phyloP scores from a whole-genome alignment of 83 land plant species.

The Diphasiastrum complanatum region DNA sequence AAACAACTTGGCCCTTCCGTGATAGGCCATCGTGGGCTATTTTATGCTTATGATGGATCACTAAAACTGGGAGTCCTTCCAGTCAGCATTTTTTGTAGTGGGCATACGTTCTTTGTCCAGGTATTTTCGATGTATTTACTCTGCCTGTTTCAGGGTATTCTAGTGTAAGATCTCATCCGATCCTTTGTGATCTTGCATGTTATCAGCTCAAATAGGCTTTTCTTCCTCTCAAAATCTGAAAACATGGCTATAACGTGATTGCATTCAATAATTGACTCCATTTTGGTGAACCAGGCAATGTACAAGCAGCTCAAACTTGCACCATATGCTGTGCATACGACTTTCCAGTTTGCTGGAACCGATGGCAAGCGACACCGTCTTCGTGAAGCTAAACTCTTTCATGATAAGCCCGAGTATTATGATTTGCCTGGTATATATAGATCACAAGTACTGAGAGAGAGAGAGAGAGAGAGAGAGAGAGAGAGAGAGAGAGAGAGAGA shows the following conservation, averaged over 20 bases:
- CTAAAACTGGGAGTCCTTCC: conserved; percentile 83
- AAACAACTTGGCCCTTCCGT: conserved; percentile 64
- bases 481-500: too few relatives aligned
- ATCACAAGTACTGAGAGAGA: too few relatives aligned
- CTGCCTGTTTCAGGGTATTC: not conserved
- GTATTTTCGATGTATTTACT: conserved; percentile 23
- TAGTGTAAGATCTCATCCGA: not conserved
- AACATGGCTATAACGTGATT: too few relatives aligned
- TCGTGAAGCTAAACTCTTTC: conserved; percentile 80
- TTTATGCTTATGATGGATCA: conserved; percentile 73
- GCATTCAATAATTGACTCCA: not conserved
- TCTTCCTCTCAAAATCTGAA: not conserved
- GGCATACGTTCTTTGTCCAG: conserved; percentile 97
- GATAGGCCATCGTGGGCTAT: conserved; percentile 59
- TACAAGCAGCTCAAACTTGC: conserved; percentile 62
- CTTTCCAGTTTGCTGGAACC: conserved; percentile 93
- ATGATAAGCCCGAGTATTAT: conserved; percentile 81
- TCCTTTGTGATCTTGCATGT: not conserved
- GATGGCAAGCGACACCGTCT: conserved; percentile 88
- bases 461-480: too few relatives aligned
- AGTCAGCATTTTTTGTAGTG: conserved; percentile 94
- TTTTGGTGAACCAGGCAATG: conserved; percentile 43
- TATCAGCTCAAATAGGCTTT: not conserved
- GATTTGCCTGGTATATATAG: conserved; percentile 55
- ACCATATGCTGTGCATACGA: conserved; percentile 96